Evolutionary conservation across 805 yeast genomes (phyloP).

Genomic region (Metschnikowia santaceciliae): DNA sequence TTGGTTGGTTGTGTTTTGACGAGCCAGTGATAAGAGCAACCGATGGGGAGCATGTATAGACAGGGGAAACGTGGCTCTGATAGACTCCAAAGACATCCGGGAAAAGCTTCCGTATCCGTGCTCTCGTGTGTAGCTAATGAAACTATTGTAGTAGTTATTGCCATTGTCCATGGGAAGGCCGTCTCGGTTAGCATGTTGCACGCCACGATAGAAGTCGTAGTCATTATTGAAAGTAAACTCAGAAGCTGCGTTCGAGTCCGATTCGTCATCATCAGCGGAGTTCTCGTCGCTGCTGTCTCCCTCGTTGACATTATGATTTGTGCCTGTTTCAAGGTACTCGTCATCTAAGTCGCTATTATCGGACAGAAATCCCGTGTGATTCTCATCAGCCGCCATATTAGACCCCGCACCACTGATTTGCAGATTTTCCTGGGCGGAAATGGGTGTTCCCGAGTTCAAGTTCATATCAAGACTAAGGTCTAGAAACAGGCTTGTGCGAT

Average conservation of each 20-base stretch:
- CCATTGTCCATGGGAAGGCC: background rate
- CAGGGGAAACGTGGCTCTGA: background rate
- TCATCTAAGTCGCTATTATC: background rate
- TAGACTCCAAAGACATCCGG: background rate
- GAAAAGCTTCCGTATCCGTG: background rate
- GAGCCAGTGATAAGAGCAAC: constrained; percentile 25
- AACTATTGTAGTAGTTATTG: background rate
- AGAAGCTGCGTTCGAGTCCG: constrained; percentile 5
- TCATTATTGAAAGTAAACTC: constrained; percentile 1
- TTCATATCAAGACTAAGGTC: constrained; percentile 8
- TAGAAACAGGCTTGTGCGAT: constrained; percentile 2
- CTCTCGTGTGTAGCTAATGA: background rate
- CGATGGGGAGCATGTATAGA: constrained; percentile 11
- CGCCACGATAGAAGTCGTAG: background rate
- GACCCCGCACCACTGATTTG: background rate
- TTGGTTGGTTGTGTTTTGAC: constrained; percentile 22
- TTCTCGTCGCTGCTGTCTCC: constrained; percentile 5
- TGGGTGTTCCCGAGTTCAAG: constrained; percentile 1
- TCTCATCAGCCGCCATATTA: background rate
- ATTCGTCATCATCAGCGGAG: constrained; percentile 5
- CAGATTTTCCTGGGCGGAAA: background rate
- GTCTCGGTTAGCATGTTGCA: background rate
- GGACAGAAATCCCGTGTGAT: background rate
- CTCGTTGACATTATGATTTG: background rate
- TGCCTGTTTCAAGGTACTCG: background rate